Conservation (phyloP, 2,329 filamentous ascomycete species). For the Ascochyta lentis region DNA sequence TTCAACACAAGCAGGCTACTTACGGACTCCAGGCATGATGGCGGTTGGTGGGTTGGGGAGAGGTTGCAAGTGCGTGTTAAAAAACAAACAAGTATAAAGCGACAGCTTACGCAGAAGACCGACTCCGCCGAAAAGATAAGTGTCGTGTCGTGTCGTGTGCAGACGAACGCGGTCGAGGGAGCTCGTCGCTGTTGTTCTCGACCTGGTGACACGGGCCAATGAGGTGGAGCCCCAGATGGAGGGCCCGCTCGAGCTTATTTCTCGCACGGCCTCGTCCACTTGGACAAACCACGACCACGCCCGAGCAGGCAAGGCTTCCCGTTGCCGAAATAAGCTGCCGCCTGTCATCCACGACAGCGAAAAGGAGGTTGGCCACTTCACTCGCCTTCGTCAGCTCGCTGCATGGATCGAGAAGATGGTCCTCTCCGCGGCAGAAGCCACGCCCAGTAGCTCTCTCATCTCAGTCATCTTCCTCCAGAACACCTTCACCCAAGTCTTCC, state of each 20-base stretch:
- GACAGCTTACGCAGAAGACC: no score
- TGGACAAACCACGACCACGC: constrained; percentile 9
- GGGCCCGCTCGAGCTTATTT: constrained; percentile 7
- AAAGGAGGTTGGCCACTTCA: neutral
- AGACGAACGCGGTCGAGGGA: constrained; percentile 11
- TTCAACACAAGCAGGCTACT: constrained; percentile 27
- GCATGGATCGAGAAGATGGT: neutral
- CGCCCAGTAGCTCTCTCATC: neutral
- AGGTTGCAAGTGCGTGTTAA: neutral
- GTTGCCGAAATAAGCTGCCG: constrained; percentile 6
- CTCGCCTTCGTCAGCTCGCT: no score
- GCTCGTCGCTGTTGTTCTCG: constrained; percentile 5
- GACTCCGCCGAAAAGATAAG: neutral
- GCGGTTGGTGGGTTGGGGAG: neutral
- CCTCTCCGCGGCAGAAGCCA: neutral
- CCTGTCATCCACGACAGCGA: neutral
- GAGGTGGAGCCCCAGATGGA: neutral
- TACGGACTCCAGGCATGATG: constrained; percentile 51
- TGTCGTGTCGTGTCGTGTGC: neutral
- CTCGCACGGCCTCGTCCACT: neutral
- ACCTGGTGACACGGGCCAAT: constrained; percentile 7
- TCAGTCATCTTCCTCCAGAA: neutral
- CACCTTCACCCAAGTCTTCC: constrained; percentile 1
- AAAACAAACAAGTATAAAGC: neutral
- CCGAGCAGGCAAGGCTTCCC: constrained; percentile 5